Evolutionary conservation across 805 yeast species (phyloP).

Genomic region (Kodamaea kakaduensis): DNA sequence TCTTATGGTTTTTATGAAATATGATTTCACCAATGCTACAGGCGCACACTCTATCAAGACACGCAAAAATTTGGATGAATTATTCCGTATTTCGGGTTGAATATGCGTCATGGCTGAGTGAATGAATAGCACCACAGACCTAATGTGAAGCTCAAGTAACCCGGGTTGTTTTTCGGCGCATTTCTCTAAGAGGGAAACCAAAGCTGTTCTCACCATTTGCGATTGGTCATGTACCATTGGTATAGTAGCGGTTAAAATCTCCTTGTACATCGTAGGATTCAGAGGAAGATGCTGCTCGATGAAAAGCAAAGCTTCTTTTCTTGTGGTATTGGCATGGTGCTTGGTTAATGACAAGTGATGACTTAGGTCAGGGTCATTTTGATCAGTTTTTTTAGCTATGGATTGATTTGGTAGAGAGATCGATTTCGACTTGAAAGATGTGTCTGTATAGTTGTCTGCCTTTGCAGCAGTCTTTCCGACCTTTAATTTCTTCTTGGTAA

Average conservation of each 20-base stretch:
- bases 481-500: constrained; percentile 69
- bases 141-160: constrained; percentile 56
- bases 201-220: constrained; percentile 56
- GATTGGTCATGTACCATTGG: constrained; percentile 70
- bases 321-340: constrained; percentile 67
- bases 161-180: constrained; percentile 50
- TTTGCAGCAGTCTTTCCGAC: constrained; percentile 81
- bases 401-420: constrained; percentile 47
- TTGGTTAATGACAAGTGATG: constrained; percentile 66
- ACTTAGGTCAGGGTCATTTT: constrained; percentile 43
- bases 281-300: constrained; percentile 51
- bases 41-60: constrained; percentile 54
- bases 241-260: constrained; percentile 51
- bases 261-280: constrained; percentile 52
- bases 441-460: constrained; percentile 76
- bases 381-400: constrained; percentile 18
- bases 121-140: constrained; percentile 63
- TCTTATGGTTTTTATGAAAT: constrained; percentile 67
- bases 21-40: constrained; percentile 52
- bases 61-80: constrained; percentile 64
- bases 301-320: constrained; percentile 64
- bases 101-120: constrained; percentile 95
- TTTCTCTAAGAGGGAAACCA: constrained; percentile 44
- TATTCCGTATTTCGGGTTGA: constrained; percentile 66
- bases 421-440: constrained; percentile 72